Evolutionary conservation across 306 rosid genomes (phyloP).

Genomic region (Cucurbita pepo): DNA sequence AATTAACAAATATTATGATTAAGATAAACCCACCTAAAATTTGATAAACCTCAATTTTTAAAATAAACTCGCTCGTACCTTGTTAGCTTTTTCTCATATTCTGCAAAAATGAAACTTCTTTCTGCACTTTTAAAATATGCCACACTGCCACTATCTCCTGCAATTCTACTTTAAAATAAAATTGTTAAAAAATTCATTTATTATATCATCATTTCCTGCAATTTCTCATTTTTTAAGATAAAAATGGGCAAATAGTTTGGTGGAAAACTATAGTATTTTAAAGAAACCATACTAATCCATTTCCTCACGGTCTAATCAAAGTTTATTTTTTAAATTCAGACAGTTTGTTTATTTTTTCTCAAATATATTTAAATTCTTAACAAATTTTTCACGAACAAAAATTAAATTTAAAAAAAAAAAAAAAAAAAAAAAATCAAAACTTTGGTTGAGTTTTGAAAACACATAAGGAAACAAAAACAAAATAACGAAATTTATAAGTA

Average conservation of each 20-base stretch:
- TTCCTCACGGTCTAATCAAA: not conserved
- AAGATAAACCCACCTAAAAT: not conserved
- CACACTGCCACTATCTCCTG: not conserved
- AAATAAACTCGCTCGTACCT: not conserved
- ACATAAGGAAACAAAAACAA: too few relatives aligned
- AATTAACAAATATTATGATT: not conserved
- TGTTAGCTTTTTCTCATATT: not conserved
- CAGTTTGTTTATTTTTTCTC: too few relatives aligned
- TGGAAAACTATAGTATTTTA: not conserved
- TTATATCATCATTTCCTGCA: not conserved
- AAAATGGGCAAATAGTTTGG: not conserved
- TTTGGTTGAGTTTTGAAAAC: too few relatives aligned
- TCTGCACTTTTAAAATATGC: not conserved
- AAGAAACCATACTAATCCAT: not conserved
- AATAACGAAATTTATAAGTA: too few relatives aligned
- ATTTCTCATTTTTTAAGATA: too few relatives aligned
- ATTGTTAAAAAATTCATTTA: too few relatives aligned
- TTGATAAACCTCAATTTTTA: not conserved
- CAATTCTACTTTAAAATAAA: not conserved
- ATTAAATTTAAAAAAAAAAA: too few relatives aligned
- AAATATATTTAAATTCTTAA: too few relatives aligned
- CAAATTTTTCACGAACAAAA: too few relatives aligned
- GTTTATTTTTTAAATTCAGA: not conserved
- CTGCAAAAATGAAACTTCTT: not conserved
- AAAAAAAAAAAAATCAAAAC: too few relatives aligned